Evolutionary conservation across 1,139 yeast species (phyloP).

Genomic region (Eremothecium sinecaudum): DNA sequence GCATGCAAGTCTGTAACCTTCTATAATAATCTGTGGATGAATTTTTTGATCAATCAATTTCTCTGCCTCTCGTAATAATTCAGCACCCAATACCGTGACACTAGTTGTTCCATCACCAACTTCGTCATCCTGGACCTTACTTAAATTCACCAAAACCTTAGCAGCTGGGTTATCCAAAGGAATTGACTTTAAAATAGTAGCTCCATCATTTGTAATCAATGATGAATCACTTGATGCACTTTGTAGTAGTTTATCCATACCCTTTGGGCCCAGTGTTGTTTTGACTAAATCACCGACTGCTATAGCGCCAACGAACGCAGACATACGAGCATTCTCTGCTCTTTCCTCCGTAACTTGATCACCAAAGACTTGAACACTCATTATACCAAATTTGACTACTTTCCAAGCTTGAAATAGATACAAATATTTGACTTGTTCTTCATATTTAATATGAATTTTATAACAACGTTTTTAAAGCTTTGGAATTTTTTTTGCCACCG

Average conservation of each 20-base stretch:
- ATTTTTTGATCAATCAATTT: constrained; percentile 83
- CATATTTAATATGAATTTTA: too few species aligned
- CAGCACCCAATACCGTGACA: constrained; percentile 91
- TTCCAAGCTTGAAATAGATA: too few species aligned
- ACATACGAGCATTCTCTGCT: constrained; percentile 94
- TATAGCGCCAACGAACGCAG: constrained; percentile 96
- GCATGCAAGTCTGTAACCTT: constrained; percentile 87
- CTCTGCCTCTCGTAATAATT: constrained; percentile 90
- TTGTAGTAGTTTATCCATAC: constrained; percentile 92
- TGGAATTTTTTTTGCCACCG: too few species aligned
- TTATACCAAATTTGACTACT: too few species aligned
- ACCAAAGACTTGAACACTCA: constrained; percentile 78
- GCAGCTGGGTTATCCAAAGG: constrained; percentile 99
- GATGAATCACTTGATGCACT: constrained; percentile 73
- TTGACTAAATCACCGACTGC: constrained; percentile 97
- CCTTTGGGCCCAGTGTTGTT: constrained; percentile 94
- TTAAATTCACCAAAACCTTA: constrained; percentile 86
- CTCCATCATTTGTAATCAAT: constrained; percentile 94
- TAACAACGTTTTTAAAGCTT: too few species aligned
- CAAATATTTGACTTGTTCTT: too few species aligned
- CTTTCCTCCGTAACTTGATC: constrained; percentile 97
- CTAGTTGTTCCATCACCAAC: constrained; percentile 99
- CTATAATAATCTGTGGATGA: constrained; percentile 96
- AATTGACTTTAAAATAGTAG: constrained; percentile 86
- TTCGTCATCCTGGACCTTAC: constrained; percentile 97